Evolutionary conservation across 2,329 filamentous ascomycete genomes (phyloP).

Genomic region (Colletotrichum tofieldiae): DNA sequence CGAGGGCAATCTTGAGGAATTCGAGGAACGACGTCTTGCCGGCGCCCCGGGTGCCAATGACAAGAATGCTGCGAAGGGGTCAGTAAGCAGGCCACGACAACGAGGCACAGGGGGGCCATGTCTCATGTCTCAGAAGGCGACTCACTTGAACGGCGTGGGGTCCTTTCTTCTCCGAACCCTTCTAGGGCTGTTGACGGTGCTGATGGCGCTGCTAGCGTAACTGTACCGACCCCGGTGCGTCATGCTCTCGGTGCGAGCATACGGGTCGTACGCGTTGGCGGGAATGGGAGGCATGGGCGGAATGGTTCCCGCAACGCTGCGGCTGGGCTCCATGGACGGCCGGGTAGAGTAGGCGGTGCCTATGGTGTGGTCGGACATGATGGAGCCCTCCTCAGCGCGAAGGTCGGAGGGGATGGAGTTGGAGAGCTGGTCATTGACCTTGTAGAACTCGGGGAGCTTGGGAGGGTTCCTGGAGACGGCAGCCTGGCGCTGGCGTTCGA

Average conservation of each 20-base stretch:
- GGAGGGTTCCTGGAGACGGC: slow-evolving; percentile 64
- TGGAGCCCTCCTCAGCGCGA: slow-evolving; percentile 74
- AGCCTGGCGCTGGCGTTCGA: slow-evolving; percentile 66
- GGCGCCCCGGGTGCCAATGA: slow-evolving; percentile 88
- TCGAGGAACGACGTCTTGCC: slow-evolving; percentile 98
- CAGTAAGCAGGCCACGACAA: not conserved
- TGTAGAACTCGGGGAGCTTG: slow-evolving; percentile 68
- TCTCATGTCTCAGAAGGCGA: slow-evolving; percentile 46
- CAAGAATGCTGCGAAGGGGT: slow-evolving; percentile 77
- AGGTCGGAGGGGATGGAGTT: slow-evolving; percentile 67
- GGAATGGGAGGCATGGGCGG: slow-evolving; percentile 72
- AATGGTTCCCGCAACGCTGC: slow-evolving; percentile 58
- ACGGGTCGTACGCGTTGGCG: slow-evolving; percentile 77
- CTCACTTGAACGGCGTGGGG: slow-evolving; percentile 98
- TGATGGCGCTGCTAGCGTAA: slow-evolving; percentile 93
- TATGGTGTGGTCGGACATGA: slow-evolving; percentile 64
- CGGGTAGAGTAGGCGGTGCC: slow-evolving; percentile 57
- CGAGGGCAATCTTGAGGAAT: slow-evolving; percentile 90
- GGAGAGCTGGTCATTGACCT: slow-evolving; percentile 62
- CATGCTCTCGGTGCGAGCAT: slow-evolving; percentile 93
- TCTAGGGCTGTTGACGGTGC: slow-evolving; percentile 92
- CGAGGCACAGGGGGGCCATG: slow-evolving; percentile 1
- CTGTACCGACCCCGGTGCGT: slow-evolving; percentile 96
- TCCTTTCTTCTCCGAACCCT: slow-evolving; percentile 95
- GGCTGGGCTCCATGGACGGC: slow-evolving; percentile 69